Percentiles rank a stretch among this genome's conserved stretches.
Conservation (phyloP, 2,329 filamentous ascomycete species). For the Tolypocladium ovalisporum region DNA sequence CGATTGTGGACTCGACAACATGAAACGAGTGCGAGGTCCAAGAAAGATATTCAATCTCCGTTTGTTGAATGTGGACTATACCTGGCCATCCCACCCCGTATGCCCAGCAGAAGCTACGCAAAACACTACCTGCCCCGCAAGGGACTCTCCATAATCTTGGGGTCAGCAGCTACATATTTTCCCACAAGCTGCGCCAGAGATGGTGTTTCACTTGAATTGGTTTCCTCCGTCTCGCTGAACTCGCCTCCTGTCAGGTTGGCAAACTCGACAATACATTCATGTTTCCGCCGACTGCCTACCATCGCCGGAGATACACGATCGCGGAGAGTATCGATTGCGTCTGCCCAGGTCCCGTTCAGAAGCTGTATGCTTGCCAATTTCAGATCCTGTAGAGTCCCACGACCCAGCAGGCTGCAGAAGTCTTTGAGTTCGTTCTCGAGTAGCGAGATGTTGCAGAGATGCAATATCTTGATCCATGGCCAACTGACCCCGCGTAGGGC, state of each 20-base stretch:
- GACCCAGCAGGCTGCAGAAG: not conserved
- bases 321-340: not conserved
- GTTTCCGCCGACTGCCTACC: not conserved
- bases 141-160: too few relatives aligned
- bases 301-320: not conserved
- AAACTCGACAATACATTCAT: not conserved
- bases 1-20: too few relatives aligned
- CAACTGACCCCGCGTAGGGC: not conserved
- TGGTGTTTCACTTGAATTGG: not conserved
- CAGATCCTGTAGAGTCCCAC: not conserved
- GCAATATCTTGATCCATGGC: not conserved
- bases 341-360: not conserved
- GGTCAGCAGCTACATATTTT: not conserved
- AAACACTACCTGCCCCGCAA: too few relatives aligned
- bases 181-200: not conserved
- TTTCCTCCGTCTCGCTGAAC: not conserved
- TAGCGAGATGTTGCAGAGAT: not conserved
- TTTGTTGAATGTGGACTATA: too few relatives aligned
- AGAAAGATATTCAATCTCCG: too few relatives aligned
- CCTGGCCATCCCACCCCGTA: too few relatives aligned
- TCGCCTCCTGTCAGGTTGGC: not conserved
- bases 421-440: not conserved
- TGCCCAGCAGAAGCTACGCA: too few relatives aligned
- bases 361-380: not conserved
- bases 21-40: too few relatives aligned